These are phyloP conservation scores for Leccinum subrobustum DNA, from an alignment of 1,284 basidiomycete genomes.

Conservation along the genomic window DNA sequence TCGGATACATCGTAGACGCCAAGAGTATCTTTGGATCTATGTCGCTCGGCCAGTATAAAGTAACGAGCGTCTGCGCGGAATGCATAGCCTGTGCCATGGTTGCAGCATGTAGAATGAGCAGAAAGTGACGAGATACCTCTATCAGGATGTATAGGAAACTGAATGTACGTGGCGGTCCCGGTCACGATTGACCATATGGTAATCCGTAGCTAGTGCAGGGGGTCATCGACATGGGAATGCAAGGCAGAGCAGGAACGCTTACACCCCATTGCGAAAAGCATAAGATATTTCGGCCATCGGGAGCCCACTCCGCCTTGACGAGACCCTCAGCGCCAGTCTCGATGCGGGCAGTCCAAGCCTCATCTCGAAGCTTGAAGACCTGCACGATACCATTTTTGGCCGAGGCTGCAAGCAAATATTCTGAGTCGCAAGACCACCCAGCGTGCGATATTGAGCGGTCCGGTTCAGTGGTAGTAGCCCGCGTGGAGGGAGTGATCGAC, in stretches of 20 bases:
- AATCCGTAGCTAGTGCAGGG: slow-evolving; percentile 64
- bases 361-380: slow-evolving; percentile 72
- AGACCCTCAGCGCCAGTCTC: slow-evolving; percentile 84
- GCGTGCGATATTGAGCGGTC: slow-evolving; percentile 62
- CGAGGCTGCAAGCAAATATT: slow-evolving; percentile 76
- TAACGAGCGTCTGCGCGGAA: slow-evolving; percentile 80
- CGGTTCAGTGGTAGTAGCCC: slow-evolving; percentile 14
- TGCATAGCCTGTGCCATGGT: slow-evolving; percentile 56
- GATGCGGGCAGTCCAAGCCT: slow-evolving; percentile 68
- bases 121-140: slow-evolving; percentile 45
- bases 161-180: slow-evolving; percentile 70
- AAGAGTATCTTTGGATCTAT: slow-evolving; percentile 81
- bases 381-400: slow-evolving; percentile 63
- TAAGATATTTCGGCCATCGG: slow-evolving; percentile 75
- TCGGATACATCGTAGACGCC: slow-evolving; percentile 78
- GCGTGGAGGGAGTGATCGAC: slow-evolving; percentile 55
- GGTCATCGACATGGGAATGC: slow-evolving; percentile 3
- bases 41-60: slow-evolving; percentile 79
- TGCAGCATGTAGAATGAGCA: not conserved
- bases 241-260: slow-evolving; percentile 36
- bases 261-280: slow-evolving; percentile 90
- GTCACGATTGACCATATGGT: slow-evolving; percentile 78
- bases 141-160: slow-evolving; percentile 76
- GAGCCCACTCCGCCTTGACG: slow-evolving; percentile 81
- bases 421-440: slow-evolving; percentile 81